A percentile compares a stretch with the other conserved stretches of the same genome.
phyloP scores from a whole-genome alignment of 257 asterid species.

The Plantago ovata region DNA sequence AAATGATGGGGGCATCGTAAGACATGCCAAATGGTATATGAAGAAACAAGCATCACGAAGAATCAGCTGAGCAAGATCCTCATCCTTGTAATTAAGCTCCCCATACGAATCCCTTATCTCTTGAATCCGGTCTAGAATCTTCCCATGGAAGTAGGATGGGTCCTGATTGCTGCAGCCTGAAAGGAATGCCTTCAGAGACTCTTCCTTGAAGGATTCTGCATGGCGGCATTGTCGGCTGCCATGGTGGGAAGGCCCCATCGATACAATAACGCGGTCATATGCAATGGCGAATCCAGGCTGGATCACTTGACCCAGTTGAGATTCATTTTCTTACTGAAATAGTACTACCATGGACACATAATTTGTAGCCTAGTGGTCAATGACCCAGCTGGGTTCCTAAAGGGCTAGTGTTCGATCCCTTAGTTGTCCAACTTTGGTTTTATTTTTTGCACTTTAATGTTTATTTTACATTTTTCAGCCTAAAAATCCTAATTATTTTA shows the following conservation, averaged over 20 bases:
- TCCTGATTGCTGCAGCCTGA: background rate
- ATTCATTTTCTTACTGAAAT: too few relatives aligned
- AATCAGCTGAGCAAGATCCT: background rate
- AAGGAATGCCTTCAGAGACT: background rate
- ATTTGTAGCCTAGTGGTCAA: too few relatives aligned
- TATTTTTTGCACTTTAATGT: too few relatives aligned
- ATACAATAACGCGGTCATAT: background rate
- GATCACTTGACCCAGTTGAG: too few relatives aligned
- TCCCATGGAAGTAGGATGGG: background rate
- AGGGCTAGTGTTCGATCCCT: too few relatives aligned
- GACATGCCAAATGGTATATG: background rate
- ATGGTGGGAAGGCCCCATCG: background rate
- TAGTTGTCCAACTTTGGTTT: too few relatives aligned
- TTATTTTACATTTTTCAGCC: too few relatives aligned
- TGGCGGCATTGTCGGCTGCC: background rate
- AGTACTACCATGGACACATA: too few relatives aligned
- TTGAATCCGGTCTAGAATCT: background rate
- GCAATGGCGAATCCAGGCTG: background rate
- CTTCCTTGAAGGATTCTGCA: background rate
- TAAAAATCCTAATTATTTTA: too few relatives aligned
- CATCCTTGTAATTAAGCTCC: background rate
- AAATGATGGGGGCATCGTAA: background rate
- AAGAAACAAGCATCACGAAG: background rate
- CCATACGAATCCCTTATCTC: background rate
- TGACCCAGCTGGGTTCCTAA: too few relatives aligned